Conservation (phyloP, 1,284 basidiomycete species). For the Wolfiporia cocos region DNA sequence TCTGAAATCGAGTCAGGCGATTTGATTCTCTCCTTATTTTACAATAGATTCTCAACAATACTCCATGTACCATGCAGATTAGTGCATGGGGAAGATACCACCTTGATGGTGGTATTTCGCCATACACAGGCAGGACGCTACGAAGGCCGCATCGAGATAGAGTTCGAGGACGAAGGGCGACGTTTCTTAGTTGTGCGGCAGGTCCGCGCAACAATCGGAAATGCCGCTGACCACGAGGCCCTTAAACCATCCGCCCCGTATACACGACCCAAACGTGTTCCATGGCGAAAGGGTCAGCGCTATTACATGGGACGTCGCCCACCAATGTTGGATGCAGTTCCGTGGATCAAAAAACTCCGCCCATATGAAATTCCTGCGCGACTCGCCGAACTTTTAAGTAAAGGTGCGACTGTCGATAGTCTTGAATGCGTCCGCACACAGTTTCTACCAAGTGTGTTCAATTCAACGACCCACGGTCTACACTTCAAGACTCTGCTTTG, state of each 20-base stretch:
- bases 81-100: background rate
- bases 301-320: constrained; percentile 9
- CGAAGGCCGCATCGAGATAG: constrained; percentile 14
- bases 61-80: background rate
- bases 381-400: constrained; percentile 8
- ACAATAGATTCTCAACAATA: background rate
- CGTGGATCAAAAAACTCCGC: constrained; percentile 12
- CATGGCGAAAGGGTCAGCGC: constrained; percentile 4
- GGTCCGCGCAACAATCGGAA: constrained; percentile 22
- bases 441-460: constrained; percentile 35
- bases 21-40: background rate
- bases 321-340: constrained; percentile 5
- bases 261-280: constrained; percentile 11
- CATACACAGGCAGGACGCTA: constrained; percentile 9
- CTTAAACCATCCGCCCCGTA: constrained; percentile 23
- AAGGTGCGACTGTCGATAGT: constrained; percentile 8
- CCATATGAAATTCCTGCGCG: background rate
- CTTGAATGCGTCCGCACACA: constrained; percentile 9
- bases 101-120: constrained; percentile 4
- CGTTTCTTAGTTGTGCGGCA: constrained; percentile 22
- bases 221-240: constrained; percentile 18
- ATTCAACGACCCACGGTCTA: constrained; percentile 35
- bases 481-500: constrained; percentile 49
- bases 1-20: background rate
- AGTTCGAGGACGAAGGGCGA: constrained; percentile 6